Base-by-base conservation (phyloP, 176 grass and related monocot species). In the Lolium perenne region DNA sequence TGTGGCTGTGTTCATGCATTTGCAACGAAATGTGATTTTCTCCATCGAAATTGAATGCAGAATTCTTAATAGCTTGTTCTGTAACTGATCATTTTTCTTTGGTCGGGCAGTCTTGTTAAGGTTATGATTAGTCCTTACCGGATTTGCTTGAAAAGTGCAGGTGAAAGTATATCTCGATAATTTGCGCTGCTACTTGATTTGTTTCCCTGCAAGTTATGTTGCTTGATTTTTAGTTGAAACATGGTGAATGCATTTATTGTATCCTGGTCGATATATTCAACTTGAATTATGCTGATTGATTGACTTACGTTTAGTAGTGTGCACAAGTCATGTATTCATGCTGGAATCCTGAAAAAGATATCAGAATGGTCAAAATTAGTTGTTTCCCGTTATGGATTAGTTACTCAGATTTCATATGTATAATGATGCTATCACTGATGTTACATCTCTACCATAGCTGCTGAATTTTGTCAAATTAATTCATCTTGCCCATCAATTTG, bases 381-480 rank as follows among this genome's bases (percentile, higher is more conserved):
- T 75, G 72, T 74, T 50, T 6, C 17, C 55, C 38, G 29, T 45
- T 32, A 1, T 81, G 18, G 15, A 54, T 81, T 55, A 13, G 25
- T 75, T 75, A 11, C 20, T 74, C 6, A 15, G 15, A 46, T 87
- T 63, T 43, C 1, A 20, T 51, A 16, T 1, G 20, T 54, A 2
- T 29, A 26, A 63, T 80, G 40, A 65, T 20, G 78, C 71, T 26
- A 16, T 14, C 8, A 29, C 17, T 5, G 4, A 82, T 77, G 46
- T 79, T 63, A 61, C 10, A 43, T 38, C n/a, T 62, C 12, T 78
- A 29, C 12, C 40, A 32, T 62, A 38, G 32, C 51, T 22, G 3
- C 11, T 85, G 58, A 41, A 21, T 64, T 69, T 74, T 15, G 32
- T 26, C 59, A 81, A 49, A 75, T 89, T 59, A 59, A n/a, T 81